Percentiles rank a stretch among this genome's conserved stretches.
Evolutionary conservation across 495 filamentous ascomycete species (phyloP).

Genomic region (Aspergillus saccharolyticus): DNA sequence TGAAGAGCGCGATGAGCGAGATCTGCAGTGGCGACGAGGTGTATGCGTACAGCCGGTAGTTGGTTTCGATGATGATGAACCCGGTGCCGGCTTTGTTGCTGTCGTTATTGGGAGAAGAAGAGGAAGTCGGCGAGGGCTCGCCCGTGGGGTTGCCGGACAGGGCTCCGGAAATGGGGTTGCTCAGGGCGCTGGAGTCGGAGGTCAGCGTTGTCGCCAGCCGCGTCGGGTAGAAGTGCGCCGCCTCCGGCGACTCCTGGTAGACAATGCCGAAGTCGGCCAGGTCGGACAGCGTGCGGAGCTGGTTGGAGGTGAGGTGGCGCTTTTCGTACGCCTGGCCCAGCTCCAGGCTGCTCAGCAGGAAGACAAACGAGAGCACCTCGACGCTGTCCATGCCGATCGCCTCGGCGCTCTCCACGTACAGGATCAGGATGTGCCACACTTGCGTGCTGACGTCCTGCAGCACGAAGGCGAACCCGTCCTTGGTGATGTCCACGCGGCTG

Average conservation of each 20-base stretch:
- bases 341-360: constrained; percentile 90
- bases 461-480: constrained; percentile 89
- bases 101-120: constrained; percentile 19
- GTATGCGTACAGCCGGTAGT: constrained; percentile 96
- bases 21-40: constrained; percentile 90
- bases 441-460: constrained; percentile 93
- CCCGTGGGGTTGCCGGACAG: constrained; percentile 30
- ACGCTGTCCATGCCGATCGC: constrained; percentile 75
- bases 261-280: constrained; percentile 89
- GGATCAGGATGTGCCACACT: constrained; percentile 89
- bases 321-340: constrained; percentile 87
- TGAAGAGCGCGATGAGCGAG: constrained; percentile 86
- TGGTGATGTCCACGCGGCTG: constrained; percentile 66
- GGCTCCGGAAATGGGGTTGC: constrained; percentile 36
- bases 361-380: constrained; percentile 91
- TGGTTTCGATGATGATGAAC: constrained; percentile 96
- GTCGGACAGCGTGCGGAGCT: constrained; percentile 79
- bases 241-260: constrained; percentile 57
- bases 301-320: constrained; percentile 67
- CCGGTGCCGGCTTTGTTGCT: constrained; percentile 52
- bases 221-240: constrained; percentile 83
- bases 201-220: constrained; percentile 93
- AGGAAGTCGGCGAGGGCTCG: constrained; percentile 17
- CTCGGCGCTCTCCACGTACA: constrained; percentile 86
- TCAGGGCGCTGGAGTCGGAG: constrained; percentile 62